Base-by-base conservation (phyloP, 108 stramenopile genomes). In the Cyclotella choctawhatcheeana region DNA sequence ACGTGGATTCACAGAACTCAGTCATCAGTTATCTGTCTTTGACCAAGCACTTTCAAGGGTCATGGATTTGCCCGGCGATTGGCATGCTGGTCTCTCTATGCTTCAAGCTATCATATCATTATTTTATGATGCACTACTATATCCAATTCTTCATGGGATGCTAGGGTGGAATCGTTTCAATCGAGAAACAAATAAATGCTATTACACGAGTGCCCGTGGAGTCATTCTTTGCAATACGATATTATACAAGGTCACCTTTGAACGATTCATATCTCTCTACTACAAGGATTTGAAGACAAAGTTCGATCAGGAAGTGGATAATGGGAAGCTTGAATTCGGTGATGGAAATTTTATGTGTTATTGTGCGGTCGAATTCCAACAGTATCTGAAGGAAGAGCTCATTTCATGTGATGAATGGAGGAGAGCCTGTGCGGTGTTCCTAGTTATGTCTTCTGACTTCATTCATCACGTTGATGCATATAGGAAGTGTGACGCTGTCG, bases 281-380 rank as follows among this genome's bases (percentile, higher is more conserved):
- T 48, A 48, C 18, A 4, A 4, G 17, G 17, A 8, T n/a, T 4
- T 48, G n/a, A 10, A 48, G 18, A n/a, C 8, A 8, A n/a, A 48
- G 18, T 48, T 48, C n/a, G 17, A 48, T n/a, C 4, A 48, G 17
- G 4, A n/a, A 48, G 17, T 48, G 8, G 16, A 4, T n/a, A 48
- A 48, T n/a, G 17, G 47, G 4, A n/a, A n/a, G 4, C 47, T n/a
- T 8, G 47, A 8, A 8, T n/a, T 48, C 18, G 47, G 47, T n/a
- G 17, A 48, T n/a, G 47, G 4, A 48, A 48, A 48, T n/a, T 48
- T 48, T 48, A 10, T 48, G 17, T 48, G 47, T n/a, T 48, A 48
- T n/a, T 48, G 47, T n/a, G 47, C 47, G 4, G 17, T 17, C 4
- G 16, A n/a, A 4, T 48, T 48, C n/a, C 16, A 48, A n/a, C 17